Evolutionary conservation across 192 early-diverging fungal species (phyloP), one percentile per base, ranked within the genome.

Genomic region (Entomortierella lignicola): DNA sequence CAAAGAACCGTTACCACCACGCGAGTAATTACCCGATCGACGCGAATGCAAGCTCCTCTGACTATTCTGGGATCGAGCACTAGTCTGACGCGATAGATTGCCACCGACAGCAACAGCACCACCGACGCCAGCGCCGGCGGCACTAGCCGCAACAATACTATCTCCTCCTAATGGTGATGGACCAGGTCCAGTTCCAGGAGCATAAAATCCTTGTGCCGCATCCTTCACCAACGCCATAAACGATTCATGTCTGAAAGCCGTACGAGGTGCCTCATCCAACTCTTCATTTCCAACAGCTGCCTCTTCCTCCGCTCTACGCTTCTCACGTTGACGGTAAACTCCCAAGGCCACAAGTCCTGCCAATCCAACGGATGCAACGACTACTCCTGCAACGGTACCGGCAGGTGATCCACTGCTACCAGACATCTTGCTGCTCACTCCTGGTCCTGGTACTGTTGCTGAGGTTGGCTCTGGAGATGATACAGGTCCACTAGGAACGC

Each of bases 151-250:
- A 26, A 55, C 69, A 2, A 44, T 58, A 15, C 23, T 41, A 5
- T 57, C 42, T 17, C 20, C 23, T 23, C 60, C 66, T 21, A 55
- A 39, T 20, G 62, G 55, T 0, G 55, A 43, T 54, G 62, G 43
- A 4, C 48, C 34, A 15, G 55, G 5, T 12, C n/a, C 47, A 44
- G 75, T 79, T 32, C 75, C 75, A n/a, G 75, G 75, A 6, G 75
- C 75, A 54, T 79, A 79, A 52, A 79, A 79, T 17, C 75, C 75
- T 20, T 69, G 62, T 5, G 75, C 75, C 1, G 75, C 75, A 54
- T 79, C 75, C 67, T 79, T 79, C 29, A 79, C 75, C 48, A 79
- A 51, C 13, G 57, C 75, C 75, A 79, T 79, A 32, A 79, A 79
- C 21, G 75, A 79, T 56, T 69, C 75, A 47, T 79, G 75, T 30